Percentiles rank a stretch among this genome's conserved stretches.
phyloP scores from a whole-genome alignment of 805 yeast genomes.

The Hyphopichia homilentoma region DNA sequence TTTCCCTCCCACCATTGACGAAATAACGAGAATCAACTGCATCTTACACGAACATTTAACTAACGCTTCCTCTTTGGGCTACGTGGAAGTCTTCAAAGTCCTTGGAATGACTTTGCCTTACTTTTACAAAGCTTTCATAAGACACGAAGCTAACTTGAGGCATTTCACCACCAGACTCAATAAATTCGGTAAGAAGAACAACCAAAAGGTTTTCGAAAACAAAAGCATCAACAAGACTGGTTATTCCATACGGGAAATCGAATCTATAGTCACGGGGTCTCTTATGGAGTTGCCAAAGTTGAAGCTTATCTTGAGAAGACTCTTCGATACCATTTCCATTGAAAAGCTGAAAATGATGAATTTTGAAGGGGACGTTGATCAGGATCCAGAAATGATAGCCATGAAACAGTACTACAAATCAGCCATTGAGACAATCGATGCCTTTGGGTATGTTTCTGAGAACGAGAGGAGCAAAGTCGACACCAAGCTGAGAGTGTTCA shows the following conservation, averaged over 20 bases:
- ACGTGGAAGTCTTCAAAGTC: constrained; percentile 72
- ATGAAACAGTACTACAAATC: constrained; percentile 46
- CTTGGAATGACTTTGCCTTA: constrained; percentile 82
- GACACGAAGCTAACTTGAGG: constrained; percentile 90
- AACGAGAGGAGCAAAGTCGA: constrained; percentile 14
- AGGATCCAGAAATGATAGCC: constrained; percentile 20
- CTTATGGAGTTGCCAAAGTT: constrained; percentile 64
- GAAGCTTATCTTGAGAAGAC: constrained; percentile 62
- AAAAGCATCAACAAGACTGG: constrained; percentile 23
- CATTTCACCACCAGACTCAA: constrained; percentile 54
- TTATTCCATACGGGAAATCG: constrained; percentile 28
- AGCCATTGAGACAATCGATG: constrained; percentile 65
- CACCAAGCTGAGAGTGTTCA: constrained; percentile 60
- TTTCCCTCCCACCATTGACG: constrained; percentile 95
- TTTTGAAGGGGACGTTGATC: constrained; percentile 9
- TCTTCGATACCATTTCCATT: constrained; percentile 43
- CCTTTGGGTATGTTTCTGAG: constrained; percentile 64
- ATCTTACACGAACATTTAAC: constrained; percentile 73
- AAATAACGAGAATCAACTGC: constrained; percentile 85
- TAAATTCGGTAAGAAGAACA: constrained; percentile 30
- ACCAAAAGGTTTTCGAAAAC: constrained; percentile 25
- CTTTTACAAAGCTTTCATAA: constrained; percentile 86
- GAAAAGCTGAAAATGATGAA: constrained; percentile 32
- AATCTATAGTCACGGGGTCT: constrained; percentile 58
- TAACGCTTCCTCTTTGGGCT: constrained; percentile 64